These are phyloP conservation scores for Thermochaetoides thermophila DNA, from an alignment of 495 filamentous ascomycete species.

Conservation along the genomic window DNA sequence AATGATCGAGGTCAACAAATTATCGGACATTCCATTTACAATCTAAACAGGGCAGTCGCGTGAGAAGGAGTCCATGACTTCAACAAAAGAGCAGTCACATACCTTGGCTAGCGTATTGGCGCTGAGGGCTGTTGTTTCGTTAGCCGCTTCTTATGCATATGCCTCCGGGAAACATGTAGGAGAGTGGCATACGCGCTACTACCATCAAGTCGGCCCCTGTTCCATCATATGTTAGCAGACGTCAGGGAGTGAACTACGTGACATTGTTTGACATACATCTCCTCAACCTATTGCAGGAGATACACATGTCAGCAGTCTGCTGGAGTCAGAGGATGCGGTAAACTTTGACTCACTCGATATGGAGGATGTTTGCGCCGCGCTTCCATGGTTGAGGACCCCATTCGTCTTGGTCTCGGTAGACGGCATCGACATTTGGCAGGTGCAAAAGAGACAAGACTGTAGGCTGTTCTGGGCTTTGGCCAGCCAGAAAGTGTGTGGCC, in stretches of 20 bases:
- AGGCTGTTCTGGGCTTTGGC: constrained; percentile 58
- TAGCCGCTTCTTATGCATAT: too few species aligned
- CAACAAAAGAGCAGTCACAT: background rate
- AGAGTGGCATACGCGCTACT: constrained; percentile 54
- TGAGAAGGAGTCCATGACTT: background rate
- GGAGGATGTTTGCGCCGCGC: constrained; percentile 52
- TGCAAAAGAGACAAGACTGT: constrained; percentile 32
- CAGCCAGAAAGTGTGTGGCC: constrained; percentile 54
- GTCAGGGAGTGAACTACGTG: background rate
- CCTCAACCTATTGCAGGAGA: constrained; percentile 4
- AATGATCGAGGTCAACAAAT: constrained; percentile 48
- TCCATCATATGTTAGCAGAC: too few species aligned
- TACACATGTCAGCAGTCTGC: background rate
- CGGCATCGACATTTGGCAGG: constrained; percentile 47
- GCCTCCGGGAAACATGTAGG: too few species aligned
- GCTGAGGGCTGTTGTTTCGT: constrained; percentile 11
- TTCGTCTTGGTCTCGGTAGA: constrained; percentile 69
- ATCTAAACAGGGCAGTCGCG: constrained; percentile 6
- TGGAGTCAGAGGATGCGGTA: background rate
- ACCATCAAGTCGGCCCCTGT: constrained; percentile 59
- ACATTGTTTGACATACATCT: constrained; percentile 10
- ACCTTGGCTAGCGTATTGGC: constrained; percentile 78
- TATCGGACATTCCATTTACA: constrained; percentile 19
- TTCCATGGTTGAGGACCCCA: constrained; percentile 58
- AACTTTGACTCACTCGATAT: constrained; percentile 52